Percentiles rank a stretch among this genome's conserved stretches.
phyloP scores from a whole-genome alignment of 306 rosid species.

The Pyrus communis region DNA sequence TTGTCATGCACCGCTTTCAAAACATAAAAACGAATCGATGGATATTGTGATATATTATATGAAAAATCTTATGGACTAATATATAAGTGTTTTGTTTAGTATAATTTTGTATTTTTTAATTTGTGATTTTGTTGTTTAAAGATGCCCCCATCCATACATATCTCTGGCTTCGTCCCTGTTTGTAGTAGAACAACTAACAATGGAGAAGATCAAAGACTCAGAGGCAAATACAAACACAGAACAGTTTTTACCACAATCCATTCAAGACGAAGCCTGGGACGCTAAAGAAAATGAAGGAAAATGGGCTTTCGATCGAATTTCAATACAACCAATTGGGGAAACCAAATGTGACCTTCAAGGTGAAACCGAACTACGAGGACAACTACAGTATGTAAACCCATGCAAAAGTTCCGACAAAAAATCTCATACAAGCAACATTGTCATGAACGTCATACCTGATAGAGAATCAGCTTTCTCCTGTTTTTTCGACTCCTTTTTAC shows the following conservation, averaged over 20 bases:
- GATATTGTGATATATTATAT: too few relatives aligned
- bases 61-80: too few relatives aligned
- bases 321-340: conserved; percentile 75
- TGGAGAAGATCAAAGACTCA: neutral
- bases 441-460: conserved; percentile 32
- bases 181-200: neutral
- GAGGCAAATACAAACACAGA: neutral
- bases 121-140: too few relatives aligned
- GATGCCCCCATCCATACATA: too few relatives aligned
- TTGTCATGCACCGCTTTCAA: too few relatives aligned
- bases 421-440: neutral
- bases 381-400: conserved; percentile 27
- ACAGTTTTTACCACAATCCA: neutral
- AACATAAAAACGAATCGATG: too few relatives aligned
- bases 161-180: too few relatives aligned
- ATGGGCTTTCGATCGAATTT: conserved; percentile 68
- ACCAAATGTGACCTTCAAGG: conserved; percentile 74
- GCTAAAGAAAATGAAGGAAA: conserved; percentile 71
- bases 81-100: too few relatives aligned
- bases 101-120: too few relatives aligned
- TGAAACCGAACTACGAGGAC: conserved; percentile 70
- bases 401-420: neutral
- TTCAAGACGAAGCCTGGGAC: conserved; percentile 57
- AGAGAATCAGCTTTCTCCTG: conserved; percentile 22
- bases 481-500: conserved; percentile 16